These are phyloP conservation scores for Omphalotus guepiniiformis DNA, from an alignment of 768 basidiomycete species.

Conservation along the genomic window DNA sequence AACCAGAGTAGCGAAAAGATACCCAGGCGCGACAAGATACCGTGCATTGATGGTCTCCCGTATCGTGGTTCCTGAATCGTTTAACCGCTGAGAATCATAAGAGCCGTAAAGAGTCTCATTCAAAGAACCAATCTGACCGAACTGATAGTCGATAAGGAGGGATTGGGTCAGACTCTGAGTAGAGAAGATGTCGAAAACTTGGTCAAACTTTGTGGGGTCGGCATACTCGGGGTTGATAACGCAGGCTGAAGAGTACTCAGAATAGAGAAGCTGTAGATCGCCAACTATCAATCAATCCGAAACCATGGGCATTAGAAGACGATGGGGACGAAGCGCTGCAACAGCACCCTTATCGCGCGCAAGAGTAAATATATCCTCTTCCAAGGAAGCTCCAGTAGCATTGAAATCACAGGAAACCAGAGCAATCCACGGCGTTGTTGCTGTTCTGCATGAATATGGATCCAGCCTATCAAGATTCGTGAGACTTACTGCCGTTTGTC, in stretches of 20 bases:
- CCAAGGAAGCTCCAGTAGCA: slow-evolving; percentile 53
- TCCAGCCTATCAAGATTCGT: slow-evolving; percentile 6
- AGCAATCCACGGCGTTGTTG: slow-evolving; percentile 88
- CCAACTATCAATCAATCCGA: slow-evolving; percentile 1
- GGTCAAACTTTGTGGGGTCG: too few species aligned
- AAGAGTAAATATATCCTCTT: slow-evolving; percentile 77
- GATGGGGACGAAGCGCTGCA: slow-evolving; percentile 73
- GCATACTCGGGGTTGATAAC: too few species aligned
- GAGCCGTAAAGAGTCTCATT: too few species aligned
- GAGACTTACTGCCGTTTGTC: slow-evolving; percentile 36
- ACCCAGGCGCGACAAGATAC: too few species aligned
- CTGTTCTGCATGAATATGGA: slow-evolving; percentile 28
- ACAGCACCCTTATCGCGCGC: slow-evolving; percentile 76
- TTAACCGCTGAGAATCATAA: too few species aligned
- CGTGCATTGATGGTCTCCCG: too few species aligned
- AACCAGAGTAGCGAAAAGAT: too few species aligned
- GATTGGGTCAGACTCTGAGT: too few species aligned
- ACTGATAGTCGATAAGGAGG: too few species aligned
- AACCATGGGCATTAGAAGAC: slow-evolving; percentile 12
- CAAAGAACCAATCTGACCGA: too few species aligned
- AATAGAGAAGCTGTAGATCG: slow-evolving; percentile 67
- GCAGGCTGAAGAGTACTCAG: slow-evolving; percentile 62
- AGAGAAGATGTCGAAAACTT: too few species aligned
- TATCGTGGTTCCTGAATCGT: too few species aligned
- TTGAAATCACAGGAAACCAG: slow-evolving; percentile 81